A percentile compares a stretch with the other conserved stretches of the same genome.
Conservation (phyloP, 805 yeast species). For the Candida taoyuanica region DNA sequence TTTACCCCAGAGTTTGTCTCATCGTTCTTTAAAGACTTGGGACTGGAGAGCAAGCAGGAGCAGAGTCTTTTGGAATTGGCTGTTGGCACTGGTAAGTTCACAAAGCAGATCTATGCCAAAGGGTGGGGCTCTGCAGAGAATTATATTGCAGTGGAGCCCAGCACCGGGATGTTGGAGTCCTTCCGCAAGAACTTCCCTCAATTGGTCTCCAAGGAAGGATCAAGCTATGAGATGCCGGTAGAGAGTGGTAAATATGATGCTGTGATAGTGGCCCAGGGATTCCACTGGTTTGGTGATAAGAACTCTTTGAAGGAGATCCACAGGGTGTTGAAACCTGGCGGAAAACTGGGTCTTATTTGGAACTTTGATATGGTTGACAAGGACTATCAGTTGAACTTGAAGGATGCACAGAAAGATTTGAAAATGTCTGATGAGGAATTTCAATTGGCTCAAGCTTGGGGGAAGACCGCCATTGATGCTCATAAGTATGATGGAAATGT, state of each 20-base stretch:
- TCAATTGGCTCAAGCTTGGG: constrained; percentile 13
- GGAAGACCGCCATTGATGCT: constrained; percentile 15
- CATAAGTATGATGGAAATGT: constrained; percentile 37
- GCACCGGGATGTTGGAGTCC: constrained; percentile 49
- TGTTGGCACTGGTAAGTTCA: constrained; percentile 64
- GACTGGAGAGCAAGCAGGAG: constrained; percentile 22
- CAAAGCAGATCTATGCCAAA: constrained; percentile 35
- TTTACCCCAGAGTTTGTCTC: constrained; percentile 40
- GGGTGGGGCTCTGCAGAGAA: constrained; percentile 33
- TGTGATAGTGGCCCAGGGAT: constrained; percentile 55
- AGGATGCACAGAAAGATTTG: constrained; percentile 6
- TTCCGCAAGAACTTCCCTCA: constrained; percentile 45
- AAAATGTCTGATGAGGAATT: constrained; percentile 9
- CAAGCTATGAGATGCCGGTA: constrained; percentile 44
- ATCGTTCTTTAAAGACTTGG: constrained; percentile 36
- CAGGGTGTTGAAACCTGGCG: constrained; percentile 47
- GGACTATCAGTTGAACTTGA: constrained; percentile 13
- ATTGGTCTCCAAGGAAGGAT: constrained; percentile 34
- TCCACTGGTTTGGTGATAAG: constrained; percentile 60
- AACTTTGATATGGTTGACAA: constrained; percentile 39
- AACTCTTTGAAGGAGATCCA: constrained; percentile 44
- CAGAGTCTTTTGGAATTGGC: constrained; percentile 46
- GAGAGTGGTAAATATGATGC: constrained; percentile 42
- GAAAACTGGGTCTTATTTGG: constrained; percentile 55
- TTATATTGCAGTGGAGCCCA: constrained; percentile 49